Base-by-base conservation (phyloP, 768 basidiomycete genomes). In the Coprinopsis cinerea region DNA sequence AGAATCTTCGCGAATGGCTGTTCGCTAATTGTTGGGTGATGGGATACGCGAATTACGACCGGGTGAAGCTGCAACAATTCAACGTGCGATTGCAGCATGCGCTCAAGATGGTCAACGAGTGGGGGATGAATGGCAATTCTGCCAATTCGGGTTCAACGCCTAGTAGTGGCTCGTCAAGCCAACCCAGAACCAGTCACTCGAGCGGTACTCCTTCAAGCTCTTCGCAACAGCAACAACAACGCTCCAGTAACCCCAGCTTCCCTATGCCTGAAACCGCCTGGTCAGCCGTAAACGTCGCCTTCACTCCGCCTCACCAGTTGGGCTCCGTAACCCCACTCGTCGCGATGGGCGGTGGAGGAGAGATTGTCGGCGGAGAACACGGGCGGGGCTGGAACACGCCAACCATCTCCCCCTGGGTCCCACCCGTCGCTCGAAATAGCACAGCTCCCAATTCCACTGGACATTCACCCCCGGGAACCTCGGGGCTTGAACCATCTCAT, bases 21-120 rank as follows among this genome's bases (percentile, higher is more conserved):
- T 60, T 68, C 26, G 68, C 67, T 0, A 67, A 76, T 14, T 85
- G 83, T 55, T 79, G 75, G 69, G 73, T 82, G 3, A 86, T 86
- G 83, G 74, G 76, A 0, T 87, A 84, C 55, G 57, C 63, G 1
- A 57, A 55, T 0, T 85, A 79, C 55, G 72, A 74, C 24, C 61
- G 69, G 0, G 61, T 63, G 35, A 70, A 73, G 57, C 66, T 71
- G 48, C 64, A 65, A 15, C 70, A 75, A 49, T 73, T 82, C 58
- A 67, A 72, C 15, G 61, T 64, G 3, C 71, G 77, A 15, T 78
- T 87, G 51, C 61, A 62, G n/a, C 74, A 84, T 52, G 83, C 82
- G 2, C 71, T 84, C 18, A 48, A 59, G 27, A 61, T 64, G 52
- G 58, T 72, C 11, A 59, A 55, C 4, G 57, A 49, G 32, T 68